Conservation (phyloP, 2,329 filamentous ascomycete genomes). For the Aspergillus ochraceoroseus region DNA sequence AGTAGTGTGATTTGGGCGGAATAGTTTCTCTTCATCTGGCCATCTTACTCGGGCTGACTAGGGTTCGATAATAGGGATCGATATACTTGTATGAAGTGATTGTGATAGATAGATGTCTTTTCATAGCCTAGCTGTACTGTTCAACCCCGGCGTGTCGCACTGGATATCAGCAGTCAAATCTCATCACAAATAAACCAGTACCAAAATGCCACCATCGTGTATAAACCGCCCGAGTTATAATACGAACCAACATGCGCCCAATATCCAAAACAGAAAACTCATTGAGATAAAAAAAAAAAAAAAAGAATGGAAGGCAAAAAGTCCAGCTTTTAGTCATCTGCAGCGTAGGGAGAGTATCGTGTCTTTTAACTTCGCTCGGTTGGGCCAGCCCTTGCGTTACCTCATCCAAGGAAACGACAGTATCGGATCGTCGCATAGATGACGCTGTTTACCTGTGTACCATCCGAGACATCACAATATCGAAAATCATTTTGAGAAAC, state of each 20-base stretch:
- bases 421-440: not conserved
- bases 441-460: slow-evolving; percentile 14
- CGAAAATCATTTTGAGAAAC: slow-evolving; percentile 24
- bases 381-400: slow-evolving; percentile 20
- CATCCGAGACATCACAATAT: slow-evolving; percentile 18
- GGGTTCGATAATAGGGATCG: too few species aligned
- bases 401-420: slow-evolving; percentile 1
- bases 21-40: slow-evolving; percentile 14
- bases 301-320: too few species aligned
- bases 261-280: slow-evolving; percentile 10
- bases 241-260: slow-evolving; percentile 7
- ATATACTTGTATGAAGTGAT: not conserved
- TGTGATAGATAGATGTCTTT: slow-evolving; percentile 1
- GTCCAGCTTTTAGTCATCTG: slow-evolving; percentile 26
- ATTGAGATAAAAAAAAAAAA: too few species aligned
- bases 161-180: too few species aligned
- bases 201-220: slow-evolving; percentile 22
- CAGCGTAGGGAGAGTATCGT: slow-evolving; percentile 4
- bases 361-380: slow-evolving; percentile 18
- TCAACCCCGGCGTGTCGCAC: too few species aligned
- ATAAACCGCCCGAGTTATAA: slow-evolving; percentile 19
- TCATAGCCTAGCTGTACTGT: slow-evolving; percentile 4
- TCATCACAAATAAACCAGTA: slow-evolving; percentile 4
- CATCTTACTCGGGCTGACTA: too few species aligned
- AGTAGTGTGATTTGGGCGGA: slow-evolving; percentile 38